Conservation (phyloP, 352 stramenopile species). For the Pythium phragmitis region DNA sequence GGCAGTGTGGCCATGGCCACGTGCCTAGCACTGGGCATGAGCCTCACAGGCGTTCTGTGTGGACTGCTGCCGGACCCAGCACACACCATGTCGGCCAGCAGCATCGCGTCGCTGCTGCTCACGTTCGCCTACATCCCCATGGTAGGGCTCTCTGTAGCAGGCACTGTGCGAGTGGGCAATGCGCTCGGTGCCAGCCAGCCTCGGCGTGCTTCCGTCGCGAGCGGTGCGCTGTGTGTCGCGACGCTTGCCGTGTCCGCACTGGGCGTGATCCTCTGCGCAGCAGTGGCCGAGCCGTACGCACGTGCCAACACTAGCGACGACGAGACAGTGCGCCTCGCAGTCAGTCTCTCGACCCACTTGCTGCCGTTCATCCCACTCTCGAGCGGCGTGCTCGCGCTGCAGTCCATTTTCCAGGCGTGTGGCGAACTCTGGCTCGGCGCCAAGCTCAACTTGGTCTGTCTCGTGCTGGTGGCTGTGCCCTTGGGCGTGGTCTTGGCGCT, state of each 20-base stretch:
- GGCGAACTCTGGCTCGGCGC: slow-evolving; percentile 25
- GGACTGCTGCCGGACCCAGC: slow-evolving; percentile 51
- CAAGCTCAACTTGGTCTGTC: slow-evolving; percentile 29
- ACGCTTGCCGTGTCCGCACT: slow-evolving; percentile 5
- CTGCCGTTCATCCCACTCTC: slow-evolving; percentile 23
- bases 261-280: slow-evolving; percentile 12
- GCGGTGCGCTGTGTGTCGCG: slow-evolving; percentile 14
- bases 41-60: slow-evolving; percentile 41
- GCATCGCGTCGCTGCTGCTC: slow-evolving; percentile 47
- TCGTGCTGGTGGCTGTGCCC: slow-evolving; percentile 31
- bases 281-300: slow-evolving; percentile 22
- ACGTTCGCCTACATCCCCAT: slow-evolving; percentile 26
- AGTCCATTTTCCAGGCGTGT: slow-evolving; percentile 29
- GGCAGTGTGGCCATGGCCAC: slow-evolving; percentile 51
- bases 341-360: slow-evolving; percentile 9
- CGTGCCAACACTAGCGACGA: slow-evolving; percentile 25
- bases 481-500: slow-evolving; percentile 29
- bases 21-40: slow-evolving; percentile 48
- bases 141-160: slow-evolving; percentile 22
- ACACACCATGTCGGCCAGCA: slow-evolving; percentile 45
- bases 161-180: slow-evolving; percentile 34
- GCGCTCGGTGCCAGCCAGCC: slow-evolving; percentile 31
- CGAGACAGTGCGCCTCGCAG: slow-evolving; percentile 8
- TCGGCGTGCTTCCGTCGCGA: slow-evolving; percentile 19
- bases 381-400: slow-evolving; percentile 14